These are phyloP conservation scores for Colletotrichum agaves DNA, from an alignment of 2,329 filamentous ascomycete species.

Conservation along the genomic window DNA sequence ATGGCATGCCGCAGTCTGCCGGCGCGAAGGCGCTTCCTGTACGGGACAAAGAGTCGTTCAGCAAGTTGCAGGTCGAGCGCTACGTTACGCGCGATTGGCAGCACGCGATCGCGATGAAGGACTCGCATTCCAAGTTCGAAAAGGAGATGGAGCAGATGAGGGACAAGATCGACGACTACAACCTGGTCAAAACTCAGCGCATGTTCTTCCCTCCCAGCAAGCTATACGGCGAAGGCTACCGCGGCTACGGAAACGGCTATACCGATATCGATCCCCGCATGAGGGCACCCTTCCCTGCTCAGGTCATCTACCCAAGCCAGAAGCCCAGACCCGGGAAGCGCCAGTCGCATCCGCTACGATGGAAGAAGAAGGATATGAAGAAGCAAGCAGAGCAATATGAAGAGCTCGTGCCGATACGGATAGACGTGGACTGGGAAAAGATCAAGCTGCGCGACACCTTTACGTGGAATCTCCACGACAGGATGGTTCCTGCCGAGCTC, in stretches of 20 bases:
- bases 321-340: constrained; percentile 82
- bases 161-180: constrained; percentile 77
- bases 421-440: constrained; percentile 96
- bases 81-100: constrained; percentile 65
- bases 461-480: constrained; percentile 97
- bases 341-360: constrained; percentile 77
- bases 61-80: constrained; percentile 63
- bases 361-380: constrained; percentile 82
- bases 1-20: constrained; percentile 36
- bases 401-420: constrained; percentile 87
- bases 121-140: constrained; percentile 64
- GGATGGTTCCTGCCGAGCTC: constrained; percentile 79
- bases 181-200: constrained; percentile 65
- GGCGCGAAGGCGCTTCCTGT: constrained; percentile 48
- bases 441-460: constrained; percentile 96
- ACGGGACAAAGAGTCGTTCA: constrained; percentile 67
- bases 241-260: constrained; percentile 86
- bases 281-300: constrained; percentile 34
- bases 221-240: constrained; percentile 81
- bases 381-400: constrained; percentile 91
- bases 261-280: constrained; percentile 66
- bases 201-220: constrained; percentile 65
- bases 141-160: constrained; percentile 71
- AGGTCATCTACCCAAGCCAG: constrained; percentile 80
- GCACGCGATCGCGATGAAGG: constrained; percentile 62